Conservation (phyloP, 768 basidiomycete species). For the Mycena olivaceomarginata region DNA sequence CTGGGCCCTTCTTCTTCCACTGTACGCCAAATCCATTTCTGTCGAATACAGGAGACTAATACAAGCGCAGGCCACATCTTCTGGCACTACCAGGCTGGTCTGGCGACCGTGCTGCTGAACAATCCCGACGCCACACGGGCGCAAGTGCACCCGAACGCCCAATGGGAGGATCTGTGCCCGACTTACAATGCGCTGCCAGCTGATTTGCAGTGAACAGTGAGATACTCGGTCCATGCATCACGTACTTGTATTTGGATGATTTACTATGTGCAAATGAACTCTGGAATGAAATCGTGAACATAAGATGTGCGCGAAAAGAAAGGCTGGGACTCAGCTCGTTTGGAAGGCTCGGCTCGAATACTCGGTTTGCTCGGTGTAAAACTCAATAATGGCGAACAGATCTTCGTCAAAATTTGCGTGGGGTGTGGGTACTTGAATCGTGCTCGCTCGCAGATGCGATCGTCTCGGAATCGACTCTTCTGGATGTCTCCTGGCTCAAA, state of each 20-base stretch:
- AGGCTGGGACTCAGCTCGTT: background rate
- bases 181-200: slow-evolving; percentile 23
- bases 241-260: slow-evolving; percentile 7
- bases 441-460: no score
- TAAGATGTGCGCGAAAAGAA: background rate
- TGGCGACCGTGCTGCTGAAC: slow-evolving; percentile 20
- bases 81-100: slow-evolving; percentile 39
- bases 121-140: background rate
- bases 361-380: background rate
- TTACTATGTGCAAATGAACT: slow-evolving; percentile 3
- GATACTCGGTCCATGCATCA: background rate
- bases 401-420: no score
- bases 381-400: no score
- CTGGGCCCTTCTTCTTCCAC: slow-evolving; percentile 54
- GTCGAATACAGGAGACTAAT: slow-evolving; percentile 11
- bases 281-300: background rate
- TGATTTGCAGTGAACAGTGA: background rate
- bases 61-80: slow-evolving; percentile 20
- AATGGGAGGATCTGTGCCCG: slow-evolving; percentile 12
- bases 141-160: slow-evolving; percentile 1
- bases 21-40: slow-evolving; percentile 4
- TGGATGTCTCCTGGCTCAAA: no score
- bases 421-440: no score
- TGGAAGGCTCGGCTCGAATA: background rate
- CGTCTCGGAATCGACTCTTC: no score